Base-by-base conservation (phyloP, 352 stramenopile species). In the Phytophthora lateralis region DNA sequence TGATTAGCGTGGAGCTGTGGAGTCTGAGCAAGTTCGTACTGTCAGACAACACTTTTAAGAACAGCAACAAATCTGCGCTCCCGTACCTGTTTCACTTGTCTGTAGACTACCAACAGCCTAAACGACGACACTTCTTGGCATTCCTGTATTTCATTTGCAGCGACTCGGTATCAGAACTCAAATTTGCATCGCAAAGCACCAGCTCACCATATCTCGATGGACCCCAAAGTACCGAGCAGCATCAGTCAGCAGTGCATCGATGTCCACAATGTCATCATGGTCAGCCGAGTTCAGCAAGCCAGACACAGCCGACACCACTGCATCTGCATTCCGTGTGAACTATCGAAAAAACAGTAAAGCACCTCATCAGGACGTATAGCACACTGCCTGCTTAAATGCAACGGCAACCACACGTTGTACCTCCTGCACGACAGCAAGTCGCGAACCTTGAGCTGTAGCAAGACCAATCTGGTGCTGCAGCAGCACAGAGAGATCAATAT, bases 381-480 rank as follows among this genome's bases (percentile, higher is more conserved):
- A 43, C 35, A 42, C 1, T 29, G 29, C 53, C 49, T 15, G 27
- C 14, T 30, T 11, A 11, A 32, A 6, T 32, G 7, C 32, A 27
- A 15, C 12, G 52, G 30, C 10, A 41, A 17, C 24, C 5, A 32
- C 20, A 48, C 43, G 17, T 18, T 46, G 12, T 63, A 83, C 76
- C 63, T 75, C 62, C 34, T 81, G 75, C 14, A 72, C 55, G 17
- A 87, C 26, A 32, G 56, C 45, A 73, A 75, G 44, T 35, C 49
- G 39, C 29, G 67, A 64, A 51, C 47, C 56, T 1, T 63, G 51
- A 8, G 55, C 59, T 30, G 29, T 69, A 12, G 73, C 61, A 26
- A 87, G 43, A 35, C 72, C 64, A 21, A 88, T 71, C 48, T 74
- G 59, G 35, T 88, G 78, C 75, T 85, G 45, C 26, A 66, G 30